Percentiles rank a stretch among this genome's conserved stretches.
These are phyloP conservation scores for Skeletonema tropicum DNA, from an alignment of 108 stramenopile species.

Conservation along the genomic window DNA sequence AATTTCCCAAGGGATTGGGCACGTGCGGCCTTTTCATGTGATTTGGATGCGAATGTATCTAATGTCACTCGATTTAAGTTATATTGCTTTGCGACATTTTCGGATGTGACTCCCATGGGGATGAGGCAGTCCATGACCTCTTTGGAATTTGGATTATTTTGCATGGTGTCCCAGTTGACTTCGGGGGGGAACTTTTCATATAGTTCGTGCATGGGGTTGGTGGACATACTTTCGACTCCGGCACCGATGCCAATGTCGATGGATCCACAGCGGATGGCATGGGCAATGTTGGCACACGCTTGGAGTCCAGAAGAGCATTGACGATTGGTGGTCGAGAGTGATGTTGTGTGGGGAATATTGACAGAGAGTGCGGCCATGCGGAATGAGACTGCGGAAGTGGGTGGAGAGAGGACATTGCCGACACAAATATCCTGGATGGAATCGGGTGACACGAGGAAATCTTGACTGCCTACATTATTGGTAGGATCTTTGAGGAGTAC, in stretches of 20 bases:
- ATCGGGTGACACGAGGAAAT: slow-evolving; percentile 38
- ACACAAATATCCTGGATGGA: slow-evolving; percentile 84
- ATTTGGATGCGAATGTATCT: slow-evolving; percentile 88
- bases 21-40: slow-evolving; percentile 84
- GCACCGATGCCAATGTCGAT: slow-evolving; percentile 91
- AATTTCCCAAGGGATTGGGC: slow-evolving; percentile 87
- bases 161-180: slow-evolving; percentile 77
- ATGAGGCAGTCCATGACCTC: slow-evolving; percentile 89
- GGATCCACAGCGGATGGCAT: slow-evolving; percentile 73
- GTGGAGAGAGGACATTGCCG: slow-evolving; percentile 92
- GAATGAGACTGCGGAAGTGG: slow-evolving; percentile 85
- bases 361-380: slow-evolving; percentile 92
- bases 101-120: slow-evolving; percentile 97
- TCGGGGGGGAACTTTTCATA: slow-evolving; percentile 60
- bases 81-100: slow-evolving; percentile 89
- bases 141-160: slow-evolving; percentile 15
- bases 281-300: slow-evolving; percentile 90
- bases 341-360: slow-evolving; percentile 80
- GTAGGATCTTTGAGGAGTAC: slow-evolving; percentile 40
- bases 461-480: not conserved
- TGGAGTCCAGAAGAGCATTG: slow-evolving; percentile 96
- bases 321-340: slow-evolving; percentile 86
- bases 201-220: slow-evolving; percentile 67
- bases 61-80: slow-evolving; percentile 67
- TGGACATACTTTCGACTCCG: slow-evolving; percentile 94